Conservation (phyloP, 208 protist genomes). For the Tritrichomonas musculus region DNA sequence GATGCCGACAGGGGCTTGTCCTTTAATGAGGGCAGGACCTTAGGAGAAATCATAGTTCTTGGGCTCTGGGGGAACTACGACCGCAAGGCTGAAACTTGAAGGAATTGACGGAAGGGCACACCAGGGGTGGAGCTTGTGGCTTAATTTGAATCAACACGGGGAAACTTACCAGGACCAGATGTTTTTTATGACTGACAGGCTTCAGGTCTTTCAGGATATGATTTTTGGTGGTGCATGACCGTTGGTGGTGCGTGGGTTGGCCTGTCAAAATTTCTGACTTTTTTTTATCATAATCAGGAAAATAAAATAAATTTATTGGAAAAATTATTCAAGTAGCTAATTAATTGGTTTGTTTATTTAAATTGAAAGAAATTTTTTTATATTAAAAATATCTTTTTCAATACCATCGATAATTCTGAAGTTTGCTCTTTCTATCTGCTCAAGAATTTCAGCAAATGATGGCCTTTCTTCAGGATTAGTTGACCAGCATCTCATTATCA, state of each 20-base stretch:
- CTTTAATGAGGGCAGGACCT: conserved; percentile 37
- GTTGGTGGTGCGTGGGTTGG: conserved; percentile 5
- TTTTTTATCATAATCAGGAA: too few relatives aligned
- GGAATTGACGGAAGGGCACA: conserved; percentile 72
- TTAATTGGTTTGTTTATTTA: too few relatives aligned
- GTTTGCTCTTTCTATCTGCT: too few relatives aligned
- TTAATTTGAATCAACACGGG: conserved; percentile 69
- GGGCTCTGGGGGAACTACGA: conserved; percentile 66
- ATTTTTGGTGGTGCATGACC: conserved; percentile 2
- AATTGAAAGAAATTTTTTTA: too few relatives aligned
- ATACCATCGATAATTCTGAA: too few relatives aligned
- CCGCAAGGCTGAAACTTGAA: conserved; percentile 73
- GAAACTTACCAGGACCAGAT: conserved; percentile 68
- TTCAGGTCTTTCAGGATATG: not conserved
- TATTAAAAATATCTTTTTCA: too few relatives aligned
- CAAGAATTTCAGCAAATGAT: too few relatives aligned
- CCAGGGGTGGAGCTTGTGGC: conserved; percentile 66
- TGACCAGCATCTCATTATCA: too few relatives aligned
- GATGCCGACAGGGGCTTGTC: conserved; percentile 61
- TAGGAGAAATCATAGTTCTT: conserved; percentile 65
- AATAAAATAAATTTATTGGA: too few relatives aligned
- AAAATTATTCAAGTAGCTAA: too few relatives aligned
- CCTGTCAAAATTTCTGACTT: not conserved
- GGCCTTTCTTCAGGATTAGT: too few relatives aligned
- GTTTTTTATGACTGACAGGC: conserved; percentile 67